A percentile compares a stretch with the other conserved stretches of the same genome.
Evolutionary conservation across 2,329 filamentous ascomycete genomes (phyloP).

Genomic region (Phaeomoniella chlamydospora): DNA sequence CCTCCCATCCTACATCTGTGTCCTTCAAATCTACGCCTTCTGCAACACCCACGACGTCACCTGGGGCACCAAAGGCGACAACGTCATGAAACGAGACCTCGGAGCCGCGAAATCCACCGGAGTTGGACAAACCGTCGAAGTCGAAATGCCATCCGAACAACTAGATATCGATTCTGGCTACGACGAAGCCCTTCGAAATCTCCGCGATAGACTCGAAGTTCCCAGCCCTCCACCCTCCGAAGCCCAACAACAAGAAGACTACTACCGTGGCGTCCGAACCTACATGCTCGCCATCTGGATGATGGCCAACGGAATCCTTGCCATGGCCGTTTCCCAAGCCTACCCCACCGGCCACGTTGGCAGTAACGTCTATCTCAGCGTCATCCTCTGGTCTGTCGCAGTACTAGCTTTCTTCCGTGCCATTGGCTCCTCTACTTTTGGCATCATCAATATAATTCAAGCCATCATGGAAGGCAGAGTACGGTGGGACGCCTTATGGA

Average conservation of each 20-base stretch:
- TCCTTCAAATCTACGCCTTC: slow-evolving; percentile 93
- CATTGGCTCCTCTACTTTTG: slow-evolving; percentile 66
- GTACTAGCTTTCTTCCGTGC: slow-evolving; percentile 76
- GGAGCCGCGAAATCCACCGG: slow-evolving; percentile 63
- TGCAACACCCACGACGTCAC: slow-evolving; percentile 99
- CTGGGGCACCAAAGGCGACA: slow-evolving; percentile 98
- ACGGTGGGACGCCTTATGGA: slow-evolving; percentile 23
- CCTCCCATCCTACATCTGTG: slow-evolving; percentile 89
- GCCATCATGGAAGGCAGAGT: slow-evolving; percentile 76
- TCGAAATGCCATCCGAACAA: slow-evolving; percentile 96
- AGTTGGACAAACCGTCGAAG: slow-evolving; percentile 66
- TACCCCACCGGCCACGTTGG: slow-evolving; percentile 60
- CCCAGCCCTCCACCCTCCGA: slow-evolving; percentile 48
- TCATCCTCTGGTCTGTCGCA: slow-evolving; percentile 88
- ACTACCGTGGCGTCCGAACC: slow-evolving; percentile 91
- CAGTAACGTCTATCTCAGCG: slow-evolving; percentile 78
- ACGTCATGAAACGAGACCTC: slow-evolving; percentile 82
- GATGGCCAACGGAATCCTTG: slow-evolving; percentile 77
- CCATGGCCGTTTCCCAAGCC: slow-evolving; percentile 81
- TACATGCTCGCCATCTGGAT: slow-evolving; percentile 98
- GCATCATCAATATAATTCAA: slow-evolving; percentile 70
- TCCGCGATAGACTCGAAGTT: slow-evolving; percentile 84
- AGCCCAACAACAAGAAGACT: slow-evolving; percentile 86
- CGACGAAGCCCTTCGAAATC: slow-evolving; percentile 89
- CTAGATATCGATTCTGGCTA: slow-evolving; percentile 97